Base-by-base conservation (phyloP, 371 early-diverging fungal genomes). In the Circinella umbellata region DNA sequence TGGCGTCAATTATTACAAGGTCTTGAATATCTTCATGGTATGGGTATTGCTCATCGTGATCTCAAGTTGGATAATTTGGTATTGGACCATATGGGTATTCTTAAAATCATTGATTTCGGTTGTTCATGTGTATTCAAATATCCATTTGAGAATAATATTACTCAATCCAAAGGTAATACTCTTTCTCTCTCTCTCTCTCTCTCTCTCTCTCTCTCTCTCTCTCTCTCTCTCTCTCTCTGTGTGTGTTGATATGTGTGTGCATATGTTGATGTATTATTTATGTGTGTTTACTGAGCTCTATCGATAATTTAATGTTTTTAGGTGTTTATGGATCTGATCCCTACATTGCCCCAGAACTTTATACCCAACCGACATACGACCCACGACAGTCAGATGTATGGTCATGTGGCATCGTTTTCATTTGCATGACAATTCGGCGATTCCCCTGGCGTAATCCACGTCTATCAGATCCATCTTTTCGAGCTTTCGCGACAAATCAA, bases 31-130 rank as follows among this genome's bases (percentile, higher is more conserved):
- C 72, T 96, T 60, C 93, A 93, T 72, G 69, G 72, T 18, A 79
- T 92, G 72, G 95, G 95, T 39, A 90, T 96, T 51, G 92, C 93
- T 4, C 96, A 96, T 70, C 88, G 95, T 37, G 96, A 96, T 73
- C 71, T 96, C 39, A 96, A 96, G 71, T 83, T 94, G 35, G 96
- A 95, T 69, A 96, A 96, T 80, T 87, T 92, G 68, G 81, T 95
- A 27, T 73, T 94, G 68, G 86, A 86, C 46, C 89, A 87, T 64
- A 70, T 77, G 4, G 91, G 93, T 15, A 86, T 90, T 13, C 80
- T 97, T 66, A 97, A 97, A 75, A 91, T 97, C 59, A 93, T 94
- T 46, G 98, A 98, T 73, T 97, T 97, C 88, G 97, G 98, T 10
- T 93, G 92, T 61, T 90, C 95, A 14, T 87, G 87, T 34, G 94